phyloP scores from a whole-genome alignment of 768 basidiomycete species.

The Trametes elegans region DNA sequence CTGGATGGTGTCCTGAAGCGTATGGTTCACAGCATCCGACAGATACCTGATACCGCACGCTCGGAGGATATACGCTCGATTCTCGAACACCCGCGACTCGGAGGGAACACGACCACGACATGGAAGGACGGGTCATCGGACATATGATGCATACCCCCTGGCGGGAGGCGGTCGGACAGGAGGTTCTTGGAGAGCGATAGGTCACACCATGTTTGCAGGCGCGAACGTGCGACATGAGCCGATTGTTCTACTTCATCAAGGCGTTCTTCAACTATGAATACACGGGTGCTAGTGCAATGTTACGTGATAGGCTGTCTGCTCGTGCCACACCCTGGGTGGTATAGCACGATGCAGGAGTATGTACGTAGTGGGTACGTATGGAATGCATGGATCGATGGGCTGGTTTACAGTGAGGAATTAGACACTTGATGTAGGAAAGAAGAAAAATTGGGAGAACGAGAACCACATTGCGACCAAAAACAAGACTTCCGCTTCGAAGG shows the following conservation, averaged over 20 bases:
- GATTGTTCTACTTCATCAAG: conserved; percentile 3
- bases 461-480: conserved; percentile 1
- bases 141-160: not conserved
- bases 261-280: conserved; percentile 1
- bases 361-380: not conserved
- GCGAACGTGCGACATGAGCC: not conserved
- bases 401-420: conserved; percentile 1
- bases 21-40: not conserved
- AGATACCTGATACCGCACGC: not conserved
- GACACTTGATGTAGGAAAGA: not conserved
- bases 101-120: no score
- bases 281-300: conserved; percentile 5
- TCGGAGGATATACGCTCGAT: not conserved
- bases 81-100: no score
- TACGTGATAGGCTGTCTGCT: conserved; percentile 8
- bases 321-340: not conserved
- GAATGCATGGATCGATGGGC: conserved; percentile 5
- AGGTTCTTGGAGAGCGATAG: no score
- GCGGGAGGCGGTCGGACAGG: not conserved
- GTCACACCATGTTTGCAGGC: no score
- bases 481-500: not conserved
- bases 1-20: not conserved
- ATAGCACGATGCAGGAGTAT: not conserved
- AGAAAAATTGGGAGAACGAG: not conserved
- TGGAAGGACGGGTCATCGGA: not conserved